Conservation (phyloP, 2,329 filamentous ascomycete species). For the Macrophomina pseudophaseolina region DNA sequence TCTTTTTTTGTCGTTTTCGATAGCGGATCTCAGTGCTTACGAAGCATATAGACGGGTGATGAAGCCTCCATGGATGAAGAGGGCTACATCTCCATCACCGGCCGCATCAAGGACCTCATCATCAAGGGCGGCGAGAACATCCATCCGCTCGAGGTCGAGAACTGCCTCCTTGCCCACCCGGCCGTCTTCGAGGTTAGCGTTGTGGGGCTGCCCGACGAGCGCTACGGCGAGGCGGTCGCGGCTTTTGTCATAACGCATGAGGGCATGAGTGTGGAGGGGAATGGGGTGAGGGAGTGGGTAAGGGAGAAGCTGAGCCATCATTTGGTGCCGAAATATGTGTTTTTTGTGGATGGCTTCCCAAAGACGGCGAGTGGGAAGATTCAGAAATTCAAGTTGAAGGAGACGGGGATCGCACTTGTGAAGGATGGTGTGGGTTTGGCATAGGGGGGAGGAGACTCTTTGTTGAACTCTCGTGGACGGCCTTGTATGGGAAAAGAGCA, state of each 20-base stretch:
- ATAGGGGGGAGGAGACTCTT: background rate
- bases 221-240: constrained; percentile 84
- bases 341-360: constrained; percentile 71
- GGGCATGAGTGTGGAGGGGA: constrained; percentile 53
- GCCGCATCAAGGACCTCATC: constrained; percentile 92
- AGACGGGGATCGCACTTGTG: constrained; percentile 62
- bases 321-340: constrained; percentile 83
- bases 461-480: background rate
- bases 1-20: constrained; percentile 20
- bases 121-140: constrained; percentile 97
- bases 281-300: constrained; percentile 75
- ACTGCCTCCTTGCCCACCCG: constrained; percentile 77
- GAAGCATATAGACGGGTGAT: constrained; percentile 71
- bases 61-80: constrained; percentile 83
- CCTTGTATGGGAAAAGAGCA: no score
- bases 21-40: no score
- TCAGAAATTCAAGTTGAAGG: constrained; percentile 86
- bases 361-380: constrained; percentile 98
- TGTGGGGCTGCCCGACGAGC: constrained; percentile 80
- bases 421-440: constrained; percentile 40
- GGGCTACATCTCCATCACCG: constrained; percentile 87
- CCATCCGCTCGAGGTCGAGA: constrained; percentile 90
- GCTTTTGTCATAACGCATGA: constrained; percentile 73
- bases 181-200: constrained; percentile 78
- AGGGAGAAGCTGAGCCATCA: constrained; percentile 72